Evolutionary conservation across 2,329 filamentous ascomycete species (phyloP).

Genomic region (Penicillium oxalicum): DNA sequence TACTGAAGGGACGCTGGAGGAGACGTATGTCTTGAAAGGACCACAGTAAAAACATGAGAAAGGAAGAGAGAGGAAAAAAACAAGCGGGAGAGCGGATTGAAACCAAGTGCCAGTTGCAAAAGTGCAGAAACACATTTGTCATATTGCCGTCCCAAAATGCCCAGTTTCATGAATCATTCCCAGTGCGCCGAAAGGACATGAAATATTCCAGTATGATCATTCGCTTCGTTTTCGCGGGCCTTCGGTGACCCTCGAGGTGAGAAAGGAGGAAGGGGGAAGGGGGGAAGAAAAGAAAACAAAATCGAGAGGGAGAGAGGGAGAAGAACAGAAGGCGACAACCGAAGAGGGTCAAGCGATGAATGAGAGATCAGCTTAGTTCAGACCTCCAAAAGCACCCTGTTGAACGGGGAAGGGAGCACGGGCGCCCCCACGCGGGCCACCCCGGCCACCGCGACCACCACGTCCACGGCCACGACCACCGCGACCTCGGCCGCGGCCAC

Average conservation of each 20-base stretch:
- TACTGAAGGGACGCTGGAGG: constrained; percentile 18
- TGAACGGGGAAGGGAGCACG: constrained; percentile 33
- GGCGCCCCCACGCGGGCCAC: constrained; percentile 34
- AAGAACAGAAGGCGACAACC: constrained; percentile 17
- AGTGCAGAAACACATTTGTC: constrained; percentile 19
- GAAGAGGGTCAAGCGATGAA: constrained; percentile 6
- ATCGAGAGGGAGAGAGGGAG: constrained; percentile 3
- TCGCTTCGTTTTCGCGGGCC: constrained; percentile 21
- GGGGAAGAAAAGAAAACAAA: too few species aligned
- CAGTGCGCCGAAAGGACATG: constrained; percentile 22
- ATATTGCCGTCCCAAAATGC: constrained; percentile 20
- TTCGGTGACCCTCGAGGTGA: constrained; percentile 18
- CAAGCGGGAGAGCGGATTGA: constrained; percentile 12
- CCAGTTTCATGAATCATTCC: constrained; percentile 19
- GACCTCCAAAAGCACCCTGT: constrained; percentile 33
- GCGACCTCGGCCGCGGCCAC: constrained; percentile 65
- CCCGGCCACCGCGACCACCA: constrained; percentile 40
- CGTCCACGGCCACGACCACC: constrained; percentile 39
- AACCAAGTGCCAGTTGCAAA: constrained; percentile 17
- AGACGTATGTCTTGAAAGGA: constrained; percentile 17
- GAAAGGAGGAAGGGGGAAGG: constrained; percentile 6
- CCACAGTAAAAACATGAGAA: constrained; percentile 7
- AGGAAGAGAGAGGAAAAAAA: neutral
- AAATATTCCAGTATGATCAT: constrained; percentile 18
- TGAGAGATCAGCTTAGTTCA: constrained; percentile 16